A percentile compares a stretch with the other conserved stretches of the same genome.
These are phyloP conservation scores for Ceriops zippeliana DNA, from an alignment of 345 rosid species.

Conservation along the genomic window DNA sequence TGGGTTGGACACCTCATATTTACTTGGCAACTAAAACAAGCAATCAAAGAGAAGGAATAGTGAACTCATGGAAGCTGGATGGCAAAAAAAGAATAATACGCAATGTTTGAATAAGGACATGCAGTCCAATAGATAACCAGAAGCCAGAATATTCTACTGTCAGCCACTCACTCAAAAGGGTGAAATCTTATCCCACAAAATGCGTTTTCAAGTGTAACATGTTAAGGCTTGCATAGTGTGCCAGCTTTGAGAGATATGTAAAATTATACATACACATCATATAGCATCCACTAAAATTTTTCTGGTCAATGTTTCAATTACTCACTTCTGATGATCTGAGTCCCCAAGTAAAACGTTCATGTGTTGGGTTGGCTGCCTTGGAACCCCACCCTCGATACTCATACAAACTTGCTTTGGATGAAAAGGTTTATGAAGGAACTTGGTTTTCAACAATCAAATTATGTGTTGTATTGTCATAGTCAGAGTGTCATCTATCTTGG, in stretches of 20 bases:
- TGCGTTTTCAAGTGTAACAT: too few species aligned
- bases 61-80: neutral
- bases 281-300: neutral
- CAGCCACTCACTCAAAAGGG: neutral
- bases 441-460: too few species aligned
- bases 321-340: constrained; percentile 83
- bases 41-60: neutral
- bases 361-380: constrained; percentile 84
- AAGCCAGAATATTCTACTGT: neutral
- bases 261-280: neutral
- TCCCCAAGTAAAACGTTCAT: constrained; percentile 92
- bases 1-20: constrained; percentile 1
- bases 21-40: constrained; percentile 3
- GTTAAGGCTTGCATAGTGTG: too few species aligned
- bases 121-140: neutral
- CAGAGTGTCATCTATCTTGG: too few species aligned
- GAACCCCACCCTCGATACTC: constrained; percentile 99
- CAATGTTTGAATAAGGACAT: neutral
- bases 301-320: constrained; percentile 18
- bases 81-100: neutral
- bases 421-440: too few species aligned
- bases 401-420: constrained; percentile 77
- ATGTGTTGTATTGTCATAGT: too few species aligned
- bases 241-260: neutral
- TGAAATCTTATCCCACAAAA: too few species aligned